These are phyloP conservation scores for Furcasterigmium furcatum DNA, from an alignment of 2,329 filamentous ascomycete species.

Conservation along the genomic window DNA sequence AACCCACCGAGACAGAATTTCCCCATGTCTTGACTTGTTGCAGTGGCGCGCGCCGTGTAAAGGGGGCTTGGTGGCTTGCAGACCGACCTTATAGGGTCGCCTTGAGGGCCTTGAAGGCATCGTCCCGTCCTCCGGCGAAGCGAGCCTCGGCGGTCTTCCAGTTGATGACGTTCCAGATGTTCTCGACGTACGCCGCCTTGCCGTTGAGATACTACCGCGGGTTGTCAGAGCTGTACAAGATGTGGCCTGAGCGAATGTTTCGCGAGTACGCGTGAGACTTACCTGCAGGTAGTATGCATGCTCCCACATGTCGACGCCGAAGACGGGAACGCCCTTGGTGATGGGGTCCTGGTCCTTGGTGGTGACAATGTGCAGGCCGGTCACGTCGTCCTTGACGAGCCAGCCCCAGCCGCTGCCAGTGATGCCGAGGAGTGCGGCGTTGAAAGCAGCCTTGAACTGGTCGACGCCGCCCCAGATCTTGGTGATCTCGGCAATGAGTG, in stretches of 20 bases:
- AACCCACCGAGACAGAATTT: no score
- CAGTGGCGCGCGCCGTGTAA: no score
- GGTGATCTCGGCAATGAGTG: constrained; percentile 58
- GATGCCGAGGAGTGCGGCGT: constrained; percentile 62
- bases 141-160: constrained; percentile 69
- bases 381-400: constrained; percentile 65
- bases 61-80: no score
- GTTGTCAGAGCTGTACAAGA: constrained; percentile 6
- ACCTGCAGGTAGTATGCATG: constrained; percentile 87
- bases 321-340: constrained; percentile 60
- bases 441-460: constrained; percentile 64
- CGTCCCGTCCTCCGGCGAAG: constrained; percentile 46
- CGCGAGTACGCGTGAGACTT: neutral
- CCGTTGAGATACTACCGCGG: constrained; percentile 70
- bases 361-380: constrained; percentile 66
- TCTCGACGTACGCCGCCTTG: constrained; percentile 71
- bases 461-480: constrained; percentile 67
- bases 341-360: constrained; percentile 87
- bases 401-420: constrained; percentile 89
- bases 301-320: constrained; percentile 90
- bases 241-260: no score
- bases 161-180: constrained; percentile 77
- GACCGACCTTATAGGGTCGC: constrained; percentile 40
- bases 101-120: constrained; percentile 41
- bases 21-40: no score